Evolutionary conservation across 805 yeast genomes (phyloP).

Genomic region (Komagataella ulmi): DNA sequence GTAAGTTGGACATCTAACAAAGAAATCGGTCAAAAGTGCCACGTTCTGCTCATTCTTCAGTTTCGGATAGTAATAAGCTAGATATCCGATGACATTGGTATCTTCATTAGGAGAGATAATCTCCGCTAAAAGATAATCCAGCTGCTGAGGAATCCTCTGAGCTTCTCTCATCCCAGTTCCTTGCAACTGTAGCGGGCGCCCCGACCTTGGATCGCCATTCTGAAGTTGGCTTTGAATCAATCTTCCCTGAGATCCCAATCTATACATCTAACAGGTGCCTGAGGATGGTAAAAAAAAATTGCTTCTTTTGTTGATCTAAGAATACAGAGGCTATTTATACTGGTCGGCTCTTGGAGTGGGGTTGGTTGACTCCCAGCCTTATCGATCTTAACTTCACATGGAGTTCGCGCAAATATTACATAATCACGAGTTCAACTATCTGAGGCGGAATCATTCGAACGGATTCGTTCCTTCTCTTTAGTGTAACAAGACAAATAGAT

Average conservation of each 20-base stretch:
- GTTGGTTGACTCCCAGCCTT: neutral
- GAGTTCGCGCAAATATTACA: neutral
- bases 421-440: neutral
- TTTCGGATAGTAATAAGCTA: slow-evolving; percentile 37
- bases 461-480: neutral
- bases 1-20: slow-evolving; percentile 28
- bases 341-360: neutral
- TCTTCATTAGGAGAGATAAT: slow-evolving; percentile 22
- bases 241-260: slow-evolving; percentile 14
- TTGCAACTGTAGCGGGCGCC: neutral
- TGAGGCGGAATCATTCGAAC: neutral
- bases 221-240: slow-evolving; percentile 6
- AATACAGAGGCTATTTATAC: neutral
- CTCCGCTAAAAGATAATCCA: slow-evolving; percentile 33
- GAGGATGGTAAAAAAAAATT: neutral
- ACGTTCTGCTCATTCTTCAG: slow-evolving; percentile 33
- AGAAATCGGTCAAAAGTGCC: slow-evolving; percentile 26
- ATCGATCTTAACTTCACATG: neutral
- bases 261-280: slow-evolving; percentile 3
- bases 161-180: slow-evolving; percentile 7
- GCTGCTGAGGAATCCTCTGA: slow-evolving; percentile 18
- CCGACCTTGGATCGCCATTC: neutral
- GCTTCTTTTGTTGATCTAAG: neutral
- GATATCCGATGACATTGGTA: slow-evolving; percentile 25
- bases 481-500: neutral